phyloP scores from a whole-genome alignment of 805 yeast genomes.

The Pichia thaimueangensis region DNA sequence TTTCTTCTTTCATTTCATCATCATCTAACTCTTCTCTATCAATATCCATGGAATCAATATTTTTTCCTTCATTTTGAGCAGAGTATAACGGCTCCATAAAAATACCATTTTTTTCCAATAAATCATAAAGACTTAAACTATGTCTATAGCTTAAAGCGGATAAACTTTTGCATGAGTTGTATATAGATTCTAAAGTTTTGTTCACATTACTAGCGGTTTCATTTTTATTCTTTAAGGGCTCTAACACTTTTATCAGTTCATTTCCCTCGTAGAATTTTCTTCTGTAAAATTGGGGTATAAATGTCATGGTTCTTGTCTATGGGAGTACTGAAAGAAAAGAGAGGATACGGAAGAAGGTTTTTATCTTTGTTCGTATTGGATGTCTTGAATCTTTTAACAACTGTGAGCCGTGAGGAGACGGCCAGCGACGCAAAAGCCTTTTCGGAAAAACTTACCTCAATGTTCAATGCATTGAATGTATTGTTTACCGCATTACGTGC shows the following conservation, averaged over 20 bases:
- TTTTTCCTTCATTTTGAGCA: not conserved
- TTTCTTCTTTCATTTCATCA: not conserved
- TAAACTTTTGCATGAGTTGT: conserved; percentile 1
- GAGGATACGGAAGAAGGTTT: no score
- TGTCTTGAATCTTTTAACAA: no score
- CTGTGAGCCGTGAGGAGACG: no score
- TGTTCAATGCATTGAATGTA: no score
- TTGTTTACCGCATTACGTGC: no score
- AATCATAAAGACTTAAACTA: not conserved
- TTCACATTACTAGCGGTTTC: not conserved
- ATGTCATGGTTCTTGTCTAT: conserved; percentile 3
- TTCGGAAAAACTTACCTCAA: no score
- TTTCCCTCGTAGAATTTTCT: not conserved
- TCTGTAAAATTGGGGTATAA: conserved; percentile 1
- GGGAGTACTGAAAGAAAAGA: no score
- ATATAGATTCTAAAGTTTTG: not conserved
- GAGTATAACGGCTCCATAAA: not conserved
- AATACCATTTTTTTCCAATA: not conserved
- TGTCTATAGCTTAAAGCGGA: not conserved
- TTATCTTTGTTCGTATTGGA: no score
- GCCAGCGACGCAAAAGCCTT: no score
- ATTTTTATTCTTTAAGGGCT: not conserved
- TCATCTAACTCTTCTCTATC: not conserved
- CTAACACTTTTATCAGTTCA: not conserved
- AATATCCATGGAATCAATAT: not conserved